Evolutionary conservation across 805 yeast genomes (phyloP), one percentile per base, ranked within the genome.

Genomic region (Hermanozyma aechmeae): DNA sequence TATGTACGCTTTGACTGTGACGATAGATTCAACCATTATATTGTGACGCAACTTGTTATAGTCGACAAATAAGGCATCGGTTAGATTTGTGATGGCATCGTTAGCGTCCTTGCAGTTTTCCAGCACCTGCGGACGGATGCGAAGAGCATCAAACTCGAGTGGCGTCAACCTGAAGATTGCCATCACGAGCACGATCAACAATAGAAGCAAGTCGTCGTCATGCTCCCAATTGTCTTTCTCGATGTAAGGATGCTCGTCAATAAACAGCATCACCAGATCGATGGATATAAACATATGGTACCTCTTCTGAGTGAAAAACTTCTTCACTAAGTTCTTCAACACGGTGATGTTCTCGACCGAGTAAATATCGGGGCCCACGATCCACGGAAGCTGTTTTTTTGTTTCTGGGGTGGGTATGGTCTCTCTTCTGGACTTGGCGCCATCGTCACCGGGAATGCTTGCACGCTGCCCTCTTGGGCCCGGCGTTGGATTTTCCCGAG

Each of bases 1-100:
- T 6, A 68, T 63, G 35, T 68, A 68, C 3, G 73, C 61, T 37
- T 67, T 64, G 15, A 70, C 55, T 4, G 73, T 65, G n/a, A 59
- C 48, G 6, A 62, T 53, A 1, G 73, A 63, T 40, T 71, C 76
- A 35, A 58, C 53, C 14, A 61, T 48, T 16, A 71, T 51, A 31
- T 71, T 69, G 31, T 58, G 62, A 31, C 71, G 64, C 35, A 70
- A 50, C 37, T 58, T 55, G 35, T 58, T 60, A 39, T 64, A 69
- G 27, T 57, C 67, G 29, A n/a, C n/a, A n/a, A n/a, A n/a, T n/a
- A n/a, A n/a, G n/a, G n/a, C n/a, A n/a, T n/a, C n/a, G n/a, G n/a
- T n/a, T n/a, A n/a, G n/a, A n/a, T n/a, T n/a, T n/a, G n/a, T n/a
- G n/a, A n/a, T n/a, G n/a, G n/a, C n/a, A n/a, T n/a, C n/a, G n/a